Evolutionary conservation across 352 stramenopile genomes (phyloP), one percentile per base, ranked within the genome.

Genomic region (Phytopythium kandeliae): DNA sequence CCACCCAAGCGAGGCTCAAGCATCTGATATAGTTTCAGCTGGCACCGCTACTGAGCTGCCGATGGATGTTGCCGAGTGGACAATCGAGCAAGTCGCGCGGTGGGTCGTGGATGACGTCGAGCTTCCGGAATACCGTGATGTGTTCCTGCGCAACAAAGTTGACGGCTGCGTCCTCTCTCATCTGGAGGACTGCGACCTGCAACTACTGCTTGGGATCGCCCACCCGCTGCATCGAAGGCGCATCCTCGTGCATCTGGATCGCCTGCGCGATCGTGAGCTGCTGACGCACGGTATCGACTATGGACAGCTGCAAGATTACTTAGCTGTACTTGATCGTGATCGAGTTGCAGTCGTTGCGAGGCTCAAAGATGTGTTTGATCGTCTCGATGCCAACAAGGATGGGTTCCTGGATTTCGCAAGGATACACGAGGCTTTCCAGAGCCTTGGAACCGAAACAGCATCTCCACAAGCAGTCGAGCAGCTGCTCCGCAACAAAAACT

Each of bases 361-460:
- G 35, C 66, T 92, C 37, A 90, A 90, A 53, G 61, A 58, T 4
- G 84, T 72, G 6, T 92, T 92, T 30, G 78, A 89, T 26, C 72
- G 68, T 2, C 54, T 89, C 2, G 78, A 92, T 51, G 50, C 41
- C 12, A 80, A 92, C 55, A 55, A 62, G 17, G 74, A 89, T 40
- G 77, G 78, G 0, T 69, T 68, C 25, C 49, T 92, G 12, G 75
- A 88, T 53, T 78, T 84, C 35, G 42, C 22, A 0, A 65, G 84
- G 37, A 53, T 88, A 3, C 71, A 71, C 9, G 53, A 68, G 24
- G 75, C 78, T 2, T 52, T 90, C 2, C 58, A 52, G 33, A 52
- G 11, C 2, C 12, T 52, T 2, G 31, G 47, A 3, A 44, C 8
- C 25, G 21, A 21, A 12, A 52, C 71, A 25, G 53, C 49, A 16